Base-by-base conservation (phyloP, 192 early-diverging fungal species). In the Backusella psychrophila region DNA sequence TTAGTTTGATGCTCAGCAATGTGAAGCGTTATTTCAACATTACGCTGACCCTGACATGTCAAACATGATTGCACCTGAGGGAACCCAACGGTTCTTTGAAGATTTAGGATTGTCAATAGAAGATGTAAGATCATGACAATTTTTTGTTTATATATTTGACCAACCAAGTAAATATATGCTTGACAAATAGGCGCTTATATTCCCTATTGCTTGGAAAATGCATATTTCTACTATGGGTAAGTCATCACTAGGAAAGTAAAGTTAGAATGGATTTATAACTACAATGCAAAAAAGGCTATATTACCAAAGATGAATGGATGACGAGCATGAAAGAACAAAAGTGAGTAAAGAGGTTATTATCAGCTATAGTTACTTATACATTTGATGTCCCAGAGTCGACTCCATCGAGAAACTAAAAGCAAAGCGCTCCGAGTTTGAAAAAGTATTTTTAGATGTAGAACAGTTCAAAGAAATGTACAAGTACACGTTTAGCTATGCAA, bases 401-500 rank as follows among this genome's bases (percentile, higher is more conserved):
- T 83, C 85, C 1, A 72, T 77, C 7, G 72, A 78, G 19, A 72
- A 81, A 29, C 71, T 89, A 2, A 85, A 81, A 66, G 52, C 56
- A 49, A 77, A 76, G 33, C 76, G 84, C 71, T 78, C 84, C 0
- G 46, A 66, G 4, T 78, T 85, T 26, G 77, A 85, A 49, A 68
- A 42, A 12, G 77, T 39, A 15, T 71, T 85, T 21, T 74, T 77
- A 23, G 78, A 83, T 41, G 82, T 85, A 1, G 66, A 78, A 12
- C 71, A 84, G 15, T 88, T 89, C 67, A 87, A 85, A 66, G 89
- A 92, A 75, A 80, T 92, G 77, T 92, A 92, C 71, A 81, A 83
- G 12, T 91, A 86, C 66, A 83, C 88, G 8, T 92, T 92, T 52
- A 82, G 78, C 66, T 92, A 88, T 82, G 88, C 87, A 34, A 92